phyloP scores from a whole-genome alignment of 2,329 filamentous ascomycete species.

The Cyanodermella asteris region DNA sequence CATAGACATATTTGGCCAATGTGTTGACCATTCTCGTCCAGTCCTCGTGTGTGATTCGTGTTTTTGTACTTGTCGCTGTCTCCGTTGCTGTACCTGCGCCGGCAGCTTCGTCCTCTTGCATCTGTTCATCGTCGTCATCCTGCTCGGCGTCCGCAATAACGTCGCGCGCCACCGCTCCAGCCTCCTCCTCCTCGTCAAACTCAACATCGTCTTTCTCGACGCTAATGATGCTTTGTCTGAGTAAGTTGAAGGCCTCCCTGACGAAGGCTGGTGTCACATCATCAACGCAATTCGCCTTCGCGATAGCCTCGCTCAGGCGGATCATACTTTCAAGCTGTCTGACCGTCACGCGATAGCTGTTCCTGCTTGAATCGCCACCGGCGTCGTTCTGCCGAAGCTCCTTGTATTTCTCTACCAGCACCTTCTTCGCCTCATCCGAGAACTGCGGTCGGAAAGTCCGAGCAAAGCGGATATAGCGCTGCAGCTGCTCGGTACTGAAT shows the following conservation, averaged over 20 bases:
- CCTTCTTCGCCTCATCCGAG: constrained; percentile 61
- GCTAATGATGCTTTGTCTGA: constrained; percentile 86
- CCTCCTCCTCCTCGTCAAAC: constrained; percentile 54
- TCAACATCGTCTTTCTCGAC: constrained; percentile 97
- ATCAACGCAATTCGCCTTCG: constrained; percentile 89
- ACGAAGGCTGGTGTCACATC: constrained; percentile 74
- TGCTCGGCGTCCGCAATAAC: constrained; percentile 30
- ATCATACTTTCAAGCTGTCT: constrained; percentile 92
- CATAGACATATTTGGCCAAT: constrained; percentile 61
- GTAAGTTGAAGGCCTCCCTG: constrained; percentile 71
- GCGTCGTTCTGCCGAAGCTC: constrained; percentile 83
- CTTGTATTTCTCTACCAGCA: constrained; percentile 85
- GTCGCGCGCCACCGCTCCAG: constrained; percentile 16
- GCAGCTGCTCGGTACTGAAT: constrained; percentile 86
- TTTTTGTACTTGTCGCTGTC: constrained; percentile 31
- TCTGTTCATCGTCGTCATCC: constrained; percentile 14
- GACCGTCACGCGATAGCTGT: constrained; percentile 94
- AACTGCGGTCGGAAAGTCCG: constrained; percentile 87
- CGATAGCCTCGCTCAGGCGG: constrained; percentile 87
- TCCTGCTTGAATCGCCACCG: constrained; percentile 79
- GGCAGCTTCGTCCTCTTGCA: constrained; percentile 11
- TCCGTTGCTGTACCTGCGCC: constrained; percentile 18
- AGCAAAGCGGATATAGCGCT: constrained; percentile 92
- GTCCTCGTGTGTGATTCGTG: constrained; percentile 86
- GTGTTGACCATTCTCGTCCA: constrained; percentile 79